phyloP scores from a whole-genome alignment of 257 asterid genomes.

The Paraleonurus japonicus region DNA sequence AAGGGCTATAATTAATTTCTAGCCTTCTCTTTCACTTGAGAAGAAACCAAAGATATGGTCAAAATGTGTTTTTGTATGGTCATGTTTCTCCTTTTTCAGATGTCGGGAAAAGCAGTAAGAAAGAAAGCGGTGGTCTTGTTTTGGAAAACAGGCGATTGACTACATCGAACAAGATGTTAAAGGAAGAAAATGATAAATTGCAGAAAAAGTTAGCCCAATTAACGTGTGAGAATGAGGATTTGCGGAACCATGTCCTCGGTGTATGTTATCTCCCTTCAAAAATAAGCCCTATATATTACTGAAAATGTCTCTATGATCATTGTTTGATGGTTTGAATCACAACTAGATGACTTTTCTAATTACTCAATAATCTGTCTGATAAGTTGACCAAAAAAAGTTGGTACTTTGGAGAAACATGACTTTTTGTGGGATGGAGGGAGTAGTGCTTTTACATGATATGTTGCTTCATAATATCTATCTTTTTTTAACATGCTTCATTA shows the following conservation, averaged over 20 bases:
- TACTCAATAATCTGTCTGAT: not conserved
- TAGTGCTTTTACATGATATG: not conserved
- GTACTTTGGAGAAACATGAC: too few species aligned
- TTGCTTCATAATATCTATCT: not conserved
- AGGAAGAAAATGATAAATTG: slow-evolving; percentile 37
- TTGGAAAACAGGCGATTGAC: slow-evolving; percentile 32
- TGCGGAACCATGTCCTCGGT: slow-evolving; percentile 32
- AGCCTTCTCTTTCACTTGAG: slow-evolving; percentile 4
- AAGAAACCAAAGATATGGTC: slow-evolving; percentile 7
- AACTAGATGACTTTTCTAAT: slow-evolving; percentile 5
- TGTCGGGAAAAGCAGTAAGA: slow-evolving; percentile 42
- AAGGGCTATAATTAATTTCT: slow-evolving; percentile 4
- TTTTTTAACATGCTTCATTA: not conserved
- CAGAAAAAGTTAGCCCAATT: slow-evolving; percentile 21
- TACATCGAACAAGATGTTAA: slow-evolving; percentile 24
- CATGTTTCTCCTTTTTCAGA: slow-evolving; percentile 28
- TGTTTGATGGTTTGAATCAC: slow-evolving; percentile 10
- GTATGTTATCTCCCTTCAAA: slow-evolving; percentile 28
- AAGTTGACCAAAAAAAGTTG: too few species aligned
- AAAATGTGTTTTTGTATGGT: not conserved
- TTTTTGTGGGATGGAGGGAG: not conserved
- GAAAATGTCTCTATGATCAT: not conserved
- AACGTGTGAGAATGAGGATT: slow-evolving; percentile 27
- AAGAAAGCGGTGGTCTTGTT: slow-evolving; percentile 23
- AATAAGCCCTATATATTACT: not conserved